phyloP scores from a whole-genome alignment of 202 grass and related monocot species.

The Schoenoplectus tabernaemontani region DNA sequence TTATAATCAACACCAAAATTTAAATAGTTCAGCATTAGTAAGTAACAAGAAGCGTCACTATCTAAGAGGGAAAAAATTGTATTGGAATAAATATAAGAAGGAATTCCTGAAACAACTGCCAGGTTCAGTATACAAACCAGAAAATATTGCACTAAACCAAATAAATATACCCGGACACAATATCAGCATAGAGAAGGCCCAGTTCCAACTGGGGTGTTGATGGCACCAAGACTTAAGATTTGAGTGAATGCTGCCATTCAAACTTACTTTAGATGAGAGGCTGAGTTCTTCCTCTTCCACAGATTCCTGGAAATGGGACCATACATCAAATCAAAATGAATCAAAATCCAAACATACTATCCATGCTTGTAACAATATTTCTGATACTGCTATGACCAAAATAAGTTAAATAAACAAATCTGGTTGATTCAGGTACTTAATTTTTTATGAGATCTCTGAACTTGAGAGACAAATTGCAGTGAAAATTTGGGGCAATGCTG shows the following conservation, averaged over 20 bases:
- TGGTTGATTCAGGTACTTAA: not conserved
- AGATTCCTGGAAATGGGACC: constrained; percentile 34
- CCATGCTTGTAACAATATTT: not conserved
- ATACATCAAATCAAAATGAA: not conserved
- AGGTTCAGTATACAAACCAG: not conserved
- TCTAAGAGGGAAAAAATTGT: not conserved
- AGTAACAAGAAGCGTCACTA: not conserved
- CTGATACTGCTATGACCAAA: not conserved
- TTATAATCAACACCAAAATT: not conserved
- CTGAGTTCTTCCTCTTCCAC: constrained; percentile 40
- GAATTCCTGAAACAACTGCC: not conserved
- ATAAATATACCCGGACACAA: not conserved
- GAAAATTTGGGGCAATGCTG: not conserved
- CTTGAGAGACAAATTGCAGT: not conserved
- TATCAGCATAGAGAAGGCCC: not conserved
- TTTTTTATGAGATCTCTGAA: not conserved
- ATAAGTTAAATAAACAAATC: not conserved
- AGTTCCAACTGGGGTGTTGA: not conserved
- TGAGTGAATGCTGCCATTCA: not conserved
- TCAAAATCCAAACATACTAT: not conserved
- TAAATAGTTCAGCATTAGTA: not conserved
- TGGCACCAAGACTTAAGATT: not conserved
- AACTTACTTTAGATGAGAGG: constrained; percentile 62
- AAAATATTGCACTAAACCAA: not conserved
- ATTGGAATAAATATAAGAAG: not conserved